phyloP scores from a whole-genome alignment of 345 rosid species.

The Brassica incana region DNA sequence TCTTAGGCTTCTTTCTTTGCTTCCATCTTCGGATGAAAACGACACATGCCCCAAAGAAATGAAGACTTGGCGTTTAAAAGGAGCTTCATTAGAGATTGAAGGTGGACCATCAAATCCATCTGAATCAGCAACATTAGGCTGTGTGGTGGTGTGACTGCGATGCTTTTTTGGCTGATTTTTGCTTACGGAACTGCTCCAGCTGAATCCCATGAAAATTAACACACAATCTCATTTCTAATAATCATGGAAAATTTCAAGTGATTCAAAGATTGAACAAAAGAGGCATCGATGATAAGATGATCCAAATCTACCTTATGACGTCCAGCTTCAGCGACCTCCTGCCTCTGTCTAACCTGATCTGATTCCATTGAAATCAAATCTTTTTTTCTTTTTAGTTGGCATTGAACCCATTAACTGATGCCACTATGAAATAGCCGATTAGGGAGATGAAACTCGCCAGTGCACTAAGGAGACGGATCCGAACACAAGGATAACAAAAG shows the following conservation, averaged over 20 bases:
- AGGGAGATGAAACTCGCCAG: neutral
- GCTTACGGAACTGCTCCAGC: slow-evolving; percentile 97
- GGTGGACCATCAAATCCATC: too few relatives aligned
- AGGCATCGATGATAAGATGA: neutral
- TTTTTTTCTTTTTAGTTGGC: too few relatives aligned
- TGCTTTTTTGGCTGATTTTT: slow-evolving; percentile 84
- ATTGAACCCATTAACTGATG: neutral
- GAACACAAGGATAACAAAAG: neutral
- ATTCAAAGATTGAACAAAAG: neutral
- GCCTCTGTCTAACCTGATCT: slow-evolving; percentile 81
- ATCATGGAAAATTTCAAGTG: neutral
- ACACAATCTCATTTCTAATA: neutral
- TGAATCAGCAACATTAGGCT: too few relatives aligned
- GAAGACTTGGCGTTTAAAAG: too few relatives aligned
- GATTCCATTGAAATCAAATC: slow-evolving; percentile 62
- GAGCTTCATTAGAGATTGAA: too few relatives aligned
- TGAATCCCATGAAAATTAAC: slow-evolving; percentile 27
- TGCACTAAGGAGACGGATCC: slow-evolving; percentile 22
- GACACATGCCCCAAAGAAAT: too few relatives aligned
- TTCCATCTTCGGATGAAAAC: too few relatives aligned
- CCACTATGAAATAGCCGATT: neutral
- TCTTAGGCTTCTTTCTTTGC: too few relatives aligned
- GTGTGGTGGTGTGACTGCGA: slow-evolving; percentile 17
- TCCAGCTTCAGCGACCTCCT: slow-evolving; percentile 61
- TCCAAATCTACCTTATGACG: slow-evolving; percentile 71